Base-by-base conservation (phyloP, 805 yeast genomes). In the Nakazawaea anatomiae region DNA sequence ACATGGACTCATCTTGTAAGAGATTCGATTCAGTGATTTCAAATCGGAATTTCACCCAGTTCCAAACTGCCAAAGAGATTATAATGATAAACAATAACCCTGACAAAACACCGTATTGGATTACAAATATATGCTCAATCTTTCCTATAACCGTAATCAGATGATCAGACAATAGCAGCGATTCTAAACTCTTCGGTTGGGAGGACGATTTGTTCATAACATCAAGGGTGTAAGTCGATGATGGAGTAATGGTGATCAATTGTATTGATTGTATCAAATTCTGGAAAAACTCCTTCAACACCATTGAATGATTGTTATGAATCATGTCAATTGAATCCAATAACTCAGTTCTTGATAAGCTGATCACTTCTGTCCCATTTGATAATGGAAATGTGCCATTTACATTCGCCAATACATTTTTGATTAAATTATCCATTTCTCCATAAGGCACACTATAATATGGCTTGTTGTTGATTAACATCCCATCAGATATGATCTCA, bases 41-140 rank as follows among this genome's bases (percentile, higher is more conserved):
- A 27, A 30, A 44, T 36, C 41, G n/a, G 34, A 44, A 44, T 36
- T 44, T 25, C 6, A 44, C 18, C 47, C 47, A 44, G 31, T 36
- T 44, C 47, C 47, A 44, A 4, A 36, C 5, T 9, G 32, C 4
- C 11, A 35, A 36, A 7, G 11, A 44, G 14, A 44, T 18, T n/a
- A 44, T 3, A 8, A 25, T 25, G 10, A 28, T 5, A 8, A 44
- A 29, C 14, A 44, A 25, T 34, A 27, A 12, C 6, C 14, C 10
- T 12, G 42, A 35, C 28, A 44, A 5, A 18, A 36, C 30, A 12
- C 31, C 11, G 6, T 35, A 35, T 3, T 29, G 34, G 5, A 44
- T 9, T 5, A 18, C 14, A 7, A 14, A 5, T 43, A 6, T 8
- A 4, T 12, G 6, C 7, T 44, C 10, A 11, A 36, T 11, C 34